A percentile compares a stretch with the other conserved stretches of the same genome.
phyloP scores from a whole-genome alignment of 176 grass and related monocot species.

The Coix lacrymajobi region DNA sequence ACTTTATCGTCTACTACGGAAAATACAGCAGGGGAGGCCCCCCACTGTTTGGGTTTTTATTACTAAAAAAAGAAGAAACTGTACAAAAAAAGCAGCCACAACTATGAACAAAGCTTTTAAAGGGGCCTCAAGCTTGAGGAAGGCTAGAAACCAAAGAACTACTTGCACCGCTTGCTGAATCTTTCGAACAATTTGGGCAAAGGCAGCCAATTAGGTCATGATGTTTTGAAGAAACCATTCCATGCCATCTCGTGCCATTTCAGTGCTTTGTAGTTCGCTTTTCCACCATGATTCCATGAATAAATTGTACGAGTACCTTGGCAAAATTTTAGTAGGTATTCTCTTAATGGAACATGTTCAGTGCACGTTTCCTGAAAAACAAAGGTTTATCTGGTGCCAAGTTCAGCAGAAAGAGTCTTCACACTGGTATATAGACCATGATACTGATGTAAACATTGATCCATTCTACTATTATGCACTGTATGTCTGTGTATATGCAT shows the following conservation, averaged over 20 bases:
- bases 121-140: too few species aligned
- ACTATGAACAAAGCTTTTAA: too few species aligned
- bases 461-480: neutral
- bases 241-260: neutral
- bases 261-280: neutral
- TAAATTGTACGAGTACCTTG: neutral
- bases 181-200: neutral
- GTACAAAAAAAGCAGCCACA: too few species aligned
- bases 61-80: too few species aligned
- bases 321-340: slow-evolving; percentile 5
- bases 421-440: neutral
- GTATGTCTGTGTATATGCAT: neutral
- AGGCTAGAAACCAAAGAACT: neutral
- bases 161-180: neutral
- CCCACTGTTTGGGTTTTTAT: too few species aligned
- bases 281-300: neutral
- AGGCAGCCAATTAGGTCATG: neutral
- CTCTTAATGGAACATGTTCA: neutral
- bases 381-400: neutral
- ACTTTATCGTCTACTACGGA: neutral
- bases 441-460: neutral
- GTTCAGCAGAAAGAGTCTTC: neutral
- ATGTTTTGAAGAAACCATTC: neutral
- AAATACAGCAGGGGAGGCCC: too few species aligned
- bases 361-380: neutral